phyloP scores from a whole-genome alignment of 2,329 filamentous ascomycete genomes.

The Fusarium annulatum region DNA sequence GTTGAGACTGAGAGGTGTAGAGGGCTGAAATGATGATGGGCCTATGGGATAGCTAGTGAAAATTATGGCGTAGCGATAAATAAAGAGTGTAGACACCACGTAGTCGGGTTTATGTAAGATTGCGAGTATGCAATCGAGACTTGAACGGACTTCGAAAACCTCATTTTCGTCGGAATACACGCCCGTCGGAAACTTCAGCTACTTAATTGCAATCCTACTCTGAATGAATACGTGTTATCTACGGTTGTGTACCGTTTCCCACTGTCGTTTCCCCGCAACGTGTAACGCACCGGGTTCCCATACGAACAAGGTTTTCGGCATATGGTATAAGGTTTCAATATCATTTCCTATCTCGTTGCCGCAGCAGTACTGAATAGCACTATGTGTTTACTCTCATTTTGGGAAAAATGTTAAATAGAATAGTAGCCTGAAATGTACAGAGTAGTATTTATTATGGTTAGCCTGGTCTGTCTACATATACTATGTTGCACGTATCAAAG shows the following conservation, averaged over 20 bases:
- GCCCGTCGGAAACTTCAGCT: accelerated
- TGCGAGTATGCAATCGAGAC: accelerated
- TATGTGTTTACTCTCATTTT: accelerated
- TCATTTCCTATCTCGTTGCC: not conserved
- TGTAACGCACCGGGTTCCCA: accelerated
- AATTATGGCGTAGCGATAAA: accelerated
- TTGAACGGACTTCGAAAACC: not conserved
- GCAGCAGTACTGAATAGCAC: no score
- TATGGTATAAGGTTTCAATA: not conserved
- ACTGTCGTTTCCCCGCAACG: not conserved
- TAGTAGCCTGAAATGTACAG: accelerated
- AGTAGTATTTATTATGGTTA: not conserved
- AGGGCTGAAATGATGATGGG: accelerated
- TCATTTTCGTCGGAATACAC: accelerated
- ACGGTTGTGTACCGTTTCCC: not conserved
- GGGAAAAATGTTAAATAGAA: no score
- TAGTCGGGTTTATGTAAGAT: accelerated
- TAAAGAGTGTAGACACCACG: accelerated
- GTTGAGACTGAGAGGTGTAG: accelerated
- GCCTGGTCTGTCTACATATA: accelerated
- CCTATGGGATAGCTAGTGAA: accelerated
- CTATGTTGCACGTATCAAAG: not conserved
- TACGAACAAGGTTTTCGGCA: not conserved
- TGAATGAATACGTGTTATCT: not conserved
- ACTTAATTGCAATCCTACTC: accelerated